These are phyloP conservation scores for Sesbania bispinosa DNA, from an alignment of 306 rosid species.

Conservation along the genomic window DNA sequence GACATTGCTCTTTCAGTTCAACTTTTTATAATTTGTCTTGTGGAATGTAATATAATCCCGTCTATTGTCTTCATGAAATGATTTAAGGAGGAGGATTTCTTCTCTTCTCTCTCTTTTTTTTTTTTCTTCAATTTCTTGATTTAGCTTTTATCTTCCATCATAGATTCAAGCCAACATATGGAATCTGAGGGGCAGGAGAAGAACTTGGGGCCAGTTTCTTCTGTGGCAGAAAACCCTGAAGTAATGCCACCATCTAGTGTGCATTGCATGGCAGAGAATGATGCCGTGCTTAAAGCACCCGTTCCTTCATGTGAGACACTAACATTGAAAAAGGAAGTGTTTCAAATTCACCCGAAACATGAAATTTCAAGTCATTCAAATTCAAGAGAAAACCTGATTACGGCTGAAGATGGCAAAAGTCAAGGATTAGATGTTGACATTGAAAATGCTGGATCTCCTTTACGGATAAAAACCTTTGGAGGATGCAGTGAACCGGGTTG, in stretches of 20 bases:
- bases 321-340: constrained; percentile 34
- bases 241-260: constrained; percentile 20
- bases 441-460: constrained; percentile 37
- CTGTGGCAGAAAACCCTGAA: constrained; percentile 33
- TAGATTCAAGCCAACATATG: constrained; percentile 51
- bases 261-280: constrained; percentile 30
- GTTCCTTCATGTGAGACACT: constrained; percentile 28
- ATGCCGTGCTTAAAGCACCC: constrained; percentile 17
- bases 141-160: constrained; percentile 25
- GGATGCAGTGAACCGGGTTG: constrained; percentile 22
- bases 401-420: constrained; percentile 37
- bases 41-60: neutral
- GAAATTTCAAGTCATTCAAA: constrained; percentile 35
- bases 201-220: constrained; percentile 38
- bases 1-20: too few species aligned
- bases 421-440: constrained; percentile 29
- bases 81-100: constrained; percentile 13
- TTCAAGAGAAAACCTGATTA: constrained; percentile 22
- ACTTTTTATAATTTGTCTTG: too few species aligned
- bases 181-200: constrained; percentile 38
- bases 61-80: constrained; percentile 5
- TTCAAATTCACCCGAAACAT: neutral
- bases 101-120: too few species aligned
- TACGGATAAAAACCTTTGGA: constrained; percentile 20
- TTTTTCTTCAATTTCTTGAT: constrained; percentile 7